Percentiles rank a stretch among this genome's conserved stretches.
Conservation (phyloP, 2,329 filamentous ascomycete genomes). For the Alternaria longipes region DNA sequence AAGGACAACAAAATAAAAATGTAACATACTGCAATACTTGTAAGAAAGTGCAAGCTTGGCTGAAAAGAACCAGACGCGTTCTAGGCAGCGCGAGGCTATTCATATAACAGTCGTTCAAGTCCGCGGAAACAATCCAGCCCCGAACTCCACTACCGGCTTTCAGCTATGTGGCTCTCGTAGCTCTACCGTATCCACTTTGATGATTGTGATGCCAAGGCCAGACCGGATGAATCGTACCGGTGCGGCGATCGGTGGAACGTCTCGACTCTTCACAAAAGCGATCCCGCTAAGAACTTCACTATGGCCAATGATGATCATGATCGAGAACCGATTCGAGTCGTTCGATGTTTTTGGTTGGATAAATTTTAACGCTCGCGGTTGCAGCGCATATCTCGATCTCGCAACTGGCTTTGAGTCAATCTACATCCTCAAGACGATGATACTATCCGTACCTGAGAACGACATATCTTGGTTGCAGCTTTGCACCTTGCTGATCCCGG, state of each 20-base stretch:
- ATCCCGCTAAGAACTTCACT: conserved; percentile 13
- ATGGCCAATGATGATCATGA: background rate
- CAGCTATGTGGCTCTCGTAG: conserved; percentile 19
- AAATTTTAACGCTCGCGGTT: conserved; percentile 5
- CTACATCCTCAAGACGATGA: background rate
- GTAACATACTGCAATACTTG: conserved; percentile 2
- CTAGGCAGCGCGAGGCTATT: conserved; percentile 7
- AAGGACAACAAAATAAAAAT: conserved; percentile 4
- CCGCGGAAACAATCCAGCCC: conserved; percentile 19
- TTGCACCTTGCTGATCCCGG: conserved; percentile 3
- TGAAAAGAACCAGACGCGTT: background rate
- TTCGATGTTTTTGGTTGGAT: background rate
- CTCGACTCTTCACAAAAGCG: conserved; percentile 7
- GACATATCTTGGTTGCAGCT: conserved; percentile 2
- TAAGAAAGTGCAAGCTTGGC: background rate
- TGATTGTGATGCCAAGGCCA: conserved; percentile 32
- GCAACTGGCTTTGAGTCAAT: conserved; percentile 13
- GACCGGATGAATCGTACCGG: conserved; percentile 23
- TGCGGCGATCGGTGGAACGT: conserved; percentile 29
- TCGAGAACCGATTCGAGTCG: background rate
- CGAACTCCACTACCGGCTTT: conserved; percentile 11
- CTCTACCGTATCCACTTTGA: conserved; percentile 21
- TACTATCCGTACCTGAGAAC: background rate
- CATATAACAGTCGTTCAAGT: conserved; percentile 13
- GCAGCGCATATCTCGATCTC: conserved; percentile 14